A percentile compares a stretch with the other conserved stretches of the same genome.
Evolutionary conservation across 768 basidiomycete genomes (phyloP).

Genomic region (Chlorophyllum brunneum): DNA sequence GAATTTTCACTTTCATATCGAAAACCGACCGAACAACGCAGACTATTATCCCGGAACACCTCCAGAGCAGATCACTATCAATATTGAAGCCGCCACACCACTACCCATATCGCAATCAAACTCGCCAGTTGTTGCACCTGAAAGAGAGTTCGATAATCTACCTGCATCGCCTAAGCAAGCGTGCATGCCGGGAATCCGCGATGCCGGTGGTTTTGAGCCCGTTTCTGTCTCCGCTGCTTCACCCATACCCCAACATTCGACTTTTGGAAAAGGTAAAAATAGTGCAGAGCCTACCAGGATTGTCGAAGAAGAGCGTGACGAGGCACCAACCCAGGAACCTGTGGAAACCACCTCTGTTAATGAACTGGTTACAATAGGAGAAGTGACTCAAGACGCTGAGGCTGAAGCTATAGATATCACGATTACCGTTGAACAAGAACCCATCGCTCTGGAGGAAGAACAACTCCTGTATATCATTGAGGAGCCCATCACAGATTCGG

Average conservation of each 20-base stretch:
- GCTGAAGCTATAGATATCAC: background rate
- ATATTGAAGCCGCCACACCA: background rate
- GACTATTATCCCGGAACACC: background rate
- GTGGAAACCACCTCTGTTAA: background rate
- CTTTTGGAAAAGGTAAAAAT: background rate
- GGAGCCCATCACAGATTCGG: constrained; percentile 24
- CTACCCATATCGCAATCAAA: background rate
- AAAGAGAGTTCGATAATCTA: background rate
- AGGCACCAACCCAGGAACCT: background rate
- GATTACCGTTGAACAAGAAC: background rate
- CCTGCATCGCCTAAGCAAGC: background rate
- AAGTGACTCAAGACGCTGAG: background rate
- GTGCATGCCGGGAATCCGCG: background rate
- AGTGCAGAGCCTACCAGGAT: no score
- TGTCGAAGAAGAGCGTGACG: background rate
- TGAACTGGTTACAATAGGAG: background rate
- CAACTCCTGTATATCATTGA: constrained; percentile 23
- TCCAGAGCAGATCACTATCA: background rate
- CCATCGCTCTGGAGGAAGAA: background rate
- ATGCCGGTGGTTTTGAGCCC: background rate
- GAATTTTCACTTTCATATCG: background rate
- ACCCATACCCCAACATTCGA: background rate
- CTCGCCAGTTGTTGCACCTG: background rate
- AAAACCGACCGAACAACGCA: background rate
- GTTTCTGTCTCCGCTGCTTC: background rate